Conservation (phyloP, 257 asterid genomes). For the Misopates orontium region DNA sequence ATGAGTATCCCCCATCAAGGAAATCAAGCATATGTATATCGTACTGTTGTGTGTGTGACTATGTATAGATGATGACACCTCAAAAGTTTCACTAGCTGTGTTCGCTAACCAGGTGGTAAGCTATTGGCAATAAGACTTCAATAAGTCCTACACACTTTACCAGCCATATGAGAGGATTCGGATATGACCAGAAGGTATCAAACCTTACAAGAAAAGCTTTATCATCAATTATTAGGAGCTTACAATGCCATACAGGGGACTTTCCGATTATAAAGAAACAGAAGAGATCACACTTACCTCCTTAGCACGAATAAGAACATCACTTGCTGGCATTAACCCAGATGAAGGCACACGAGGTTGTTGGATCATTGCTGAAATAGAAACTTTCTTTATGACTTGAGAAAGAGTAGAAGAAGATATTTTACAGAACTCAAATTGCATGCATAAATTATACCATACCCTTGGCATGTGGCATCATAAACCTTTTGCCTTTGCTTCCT, state of each 20-base stretch:
- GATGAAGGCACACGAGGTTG: conserved; percentile 87
- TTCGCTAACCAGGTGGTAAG: conserved; percentile 16
- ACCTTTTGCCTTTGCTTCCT: conserved; percentile 86
- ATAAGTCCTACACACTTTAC: conserved; percentile 4
- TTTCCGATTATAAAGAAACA: background rate
- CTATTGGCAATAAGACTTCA: conserved; percentile 2
- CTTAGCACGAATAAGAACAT: conserved; percentile 79
- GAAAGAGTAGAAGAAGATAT: conserved; percentile 23
- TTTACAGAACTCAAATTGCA: conserved; percentile 9
- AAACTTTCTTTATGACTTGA: conserved; percentile 18
- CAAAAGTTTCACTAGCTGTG: conserved; percentile 15
- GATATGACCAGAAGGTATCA: conserved; percentile 3
- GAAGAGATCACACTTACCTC: conserved; percentile 59
- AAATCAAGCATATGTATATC: background rate
- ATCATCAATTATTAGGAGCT: background rate
- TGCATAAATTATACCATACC: conserved; percentile 38
- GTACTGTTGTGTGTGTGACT: background rate
- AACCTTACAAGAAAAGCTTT: background rate
- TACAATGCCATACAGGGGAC: background rate
- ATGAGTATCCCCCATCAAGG: background rate
- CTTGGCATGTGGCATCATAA: conserved; percentile 87
- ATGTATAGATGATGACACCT: background rate
- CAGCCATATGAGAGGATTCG: background rate
- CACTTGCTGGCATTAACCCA: conserved; percentile 88
- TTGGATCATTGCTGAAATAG: conserved; percentile 82